Base-by-base conservation (phyloP, 352 stramenopile genomes). In the Phytopythium litorale region DNA sequence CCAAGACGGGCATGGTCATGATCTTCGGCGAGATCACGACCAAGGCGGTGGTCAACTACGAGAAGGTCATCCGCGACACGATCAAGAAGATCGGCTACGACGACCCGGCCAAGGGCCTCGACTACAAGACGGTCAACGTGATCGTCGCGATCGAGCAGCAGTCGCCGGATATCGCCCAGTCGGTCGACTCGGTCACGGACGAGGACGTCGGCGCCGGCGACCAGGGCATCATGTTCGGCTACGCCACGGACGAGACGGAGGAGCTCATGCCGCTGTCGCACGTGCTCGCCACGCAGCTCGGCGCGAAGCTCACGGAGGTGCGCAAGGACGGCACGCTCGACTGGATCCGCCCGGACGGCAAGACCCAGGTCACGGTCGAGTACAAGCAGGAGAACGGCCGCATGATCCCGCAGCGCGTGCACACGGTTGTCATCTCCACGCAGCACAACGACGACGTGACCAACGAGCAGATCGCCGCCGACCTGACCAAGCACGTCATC, bases 1-100 rank as follows among this genome's bases (percentile, higher is more conserved):
- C 93, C 69, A 99, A 99, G 89, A 99, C 97, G 4, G 97, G 97
- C 72, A 99, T 99, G 90, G 96, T 99, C 65, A 99, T 99, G 96
- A 98, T 99, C 72, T 99, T 99, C 72, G 98, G 98, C 63, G 97
- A 99, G 88, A 99, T 99, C 78, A 99, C 96, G 65, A 99, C 97
- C 58, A 98, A 97, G 70, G 96, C 97, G 57, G 98, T 96, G 48
- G 96, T 99, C 49, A 99, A 99, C 82, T 99, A 99, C 86, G 98
- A 99, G 80, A 97, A 99, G 80, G 89, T 98, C 49, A 98, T 99
- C 67, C 97, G 98, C 58, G 97, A 99, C 71, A 97, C 97, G 11
- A 97, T 99, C 76, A 98, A 99, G 79, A 92, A 99, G 72, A 99
- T 99, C 60, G 98, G 98, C 52, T 99, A 99, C 83, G 97, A 99